Evolutionary conservation across 2,329 filamentous ascomycete genomes (phyloP), one percentile per base, ranked within the genome.

Genomic region (Fusarium duplospermum): DNA sequence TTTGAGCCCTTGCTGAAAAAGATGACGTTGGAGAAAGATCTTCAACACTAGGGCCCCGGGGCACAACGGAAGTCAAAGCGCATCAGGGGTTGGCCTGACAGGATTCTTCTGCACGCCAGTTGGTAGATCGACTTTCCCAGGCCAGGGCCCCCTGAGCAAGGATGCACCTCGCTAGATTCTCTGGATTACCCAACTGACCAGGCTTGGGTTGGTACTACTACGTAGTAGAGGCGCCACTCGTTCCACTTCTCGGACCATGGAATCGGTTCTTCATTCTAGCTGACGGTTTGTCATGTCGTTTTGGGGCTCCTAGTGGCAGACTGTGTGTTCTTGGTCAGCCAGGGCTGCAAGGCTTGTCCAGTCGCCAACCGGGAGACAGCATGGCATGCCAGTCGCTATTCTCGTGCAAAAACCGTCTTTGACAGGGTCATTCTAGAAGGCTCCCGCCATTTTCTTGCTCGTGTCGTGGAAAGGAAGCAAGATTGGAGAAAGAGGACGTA

Each of bases 51-150:
- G 20, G 24, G 24, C 36, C 57, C 36, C 57, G 57, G 57, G 57
- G 57, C 57, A 31, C 13, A 27, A 38, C 57, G 36, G 57, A 60
- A 60, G 57, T 42, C 57, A 60, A 42, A 60, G 57, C 57, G 57
- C 18, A 29, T 10, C 24, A 60, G 57, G 57, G 57, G 57, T n/a
- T 60, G 14, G 9, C 16, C 24, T 42, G 18, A n/a, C 24, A 27
- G 11, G 18, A 24, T 31, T 27, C 13, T 45, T 27, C 35, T 27
- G n/a, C 24, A n/a, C 18, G 9, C 27, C 18, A 33, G 38, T 33
- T n/a, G n/a, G 20, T 60, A 40, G 35, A 42, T 59, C 57, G 57
- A n/a, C 22, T 42, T 42, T 4, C 18, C 57, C 42, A 35, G 36
- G 36, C 57, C 57, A 33, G 31, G 31, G 11, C 11, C 31, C 31